A percentile compares a stretch with the other conserved stretches of the same genome.
phyloP scores from a whole-genome alignment of 73 alveolate species.

The Paramecium bursaria region DNA sequence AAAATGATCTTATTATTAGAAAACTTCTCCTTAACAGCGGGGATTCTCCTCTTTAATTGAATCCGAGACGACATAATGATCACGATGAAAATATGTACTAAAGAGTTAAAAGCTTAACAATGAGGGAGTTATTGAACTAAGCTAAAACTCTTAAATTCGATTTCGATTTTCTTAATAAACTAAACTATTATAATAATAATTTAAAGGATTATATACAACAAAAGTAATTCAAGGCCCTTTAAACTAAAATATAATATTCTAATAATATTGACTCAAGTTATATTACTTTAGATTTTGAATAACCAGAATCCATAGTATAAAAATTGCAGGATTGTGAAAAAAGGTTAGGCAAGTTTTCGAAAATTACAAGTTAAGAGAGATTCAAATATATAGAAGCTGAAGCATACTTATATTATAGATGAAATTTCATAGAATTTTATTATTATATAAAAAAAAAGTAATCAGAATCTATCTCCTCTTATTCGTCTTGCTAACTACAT shows the following conservation, averaged over 20 bases:
- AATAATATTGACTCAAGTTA: background rate
- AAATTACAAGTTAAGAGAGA: slow-evolving; percentile 13
- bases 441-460: background rate
- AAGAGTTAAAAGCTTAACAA: background rate
- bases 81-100: background rate
- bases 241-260: slow-evolving; percentile 17
- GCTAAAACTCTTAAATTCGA: slow-evolving; percentile 31
- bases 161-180: slow-evolving; percentile 34
- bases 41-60: background rate
- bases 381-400: slow-evolving; percentile 52
- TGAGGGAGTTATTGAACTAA: background rate
- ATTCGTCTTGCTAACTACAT: slow-evolving; percentile 92
- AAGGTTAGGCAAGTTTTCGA: slow-evolving; percentile 43
- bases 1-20: background rate
- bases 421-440: background rate
- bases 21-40: background rate
- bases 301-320: slow-evolving; percentile 10
- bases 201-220: slow-evolving; percentile 26
- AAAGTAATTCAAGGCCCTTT: slow-evolving; percentile 16
- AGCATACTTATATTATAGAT: slow-evolving; percentile 55
- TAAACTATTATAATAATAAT: slow-evolving; percentile 36
- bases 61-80: too few species aligned
- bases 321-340: slow-evolving; percentile 36
- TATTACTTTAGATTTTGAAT: slow-evolving; percentile 51
- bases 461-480: slow-evolving; percentile 85